Base-by-base conservation (phyloP, 2,329 filamentous ascomycete genomes). In the Mariannaea elegans region DNA sequence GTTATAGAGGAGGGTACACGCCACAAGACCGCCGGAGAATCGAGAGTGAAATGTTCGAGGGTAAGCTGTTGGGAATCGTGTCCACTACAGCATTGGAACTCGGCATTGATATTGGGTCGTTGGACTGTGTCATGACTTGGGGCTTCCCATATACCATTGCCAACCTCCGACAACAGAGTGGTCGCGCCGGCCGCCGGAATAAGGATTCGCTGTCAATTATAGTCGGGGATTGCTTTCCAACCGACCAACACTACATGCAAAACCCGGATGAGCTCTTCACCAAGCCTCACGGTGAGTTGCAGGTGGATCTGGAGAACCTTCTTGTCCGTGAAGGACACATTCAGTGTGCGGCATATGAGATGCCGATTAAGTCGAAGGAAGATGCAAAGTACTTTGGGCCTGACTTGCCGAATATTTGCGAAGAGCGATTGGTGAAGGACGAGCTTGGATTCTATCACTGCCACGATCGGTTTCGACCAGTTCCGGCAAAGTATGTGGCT, bases 81-180 rank as follows among this genome's bases (percentile, higher is more conserved):
- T 94, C 94, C 2, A 99, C 95, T 0, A 97, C 90, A 53, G 95
- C 95, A 1, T 82, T 99, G 3, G 95, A 99, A 73, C 81, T 99
- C 1, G 95, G 95, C 24, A 92, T 99, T 39, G 95, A 99, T 73
- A 98, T 99, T 65, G 95, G 95, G 14, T 92, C 90, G 1, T 81
- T 99, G 8, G 95, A 99, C 75, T 95, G 94, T 53, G 95, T 99
- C 12, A 84, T 99, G 61, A 97, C 92, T 0, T 91, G 96, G 72
- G 94, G 94, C 0, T 99, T 99, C 64, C 95, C 95, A 0, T 97
- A 97, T 70, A 96, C 93, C 0, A 97, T 99, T 60, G 90, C 95
- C 31, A 98, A 98, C 71, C 81, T 98, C 45, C 87, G 95, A 9
- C 95, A 99, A 74, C 95, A 99, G 75, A 97, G 93, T 70, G 95